Percentiles rank a stretch among this genome's conserved stretches.
Conservation (phyloP, 2,329 filamentous ascomycete species). For the Botryotinia narcissicola region DNA sequence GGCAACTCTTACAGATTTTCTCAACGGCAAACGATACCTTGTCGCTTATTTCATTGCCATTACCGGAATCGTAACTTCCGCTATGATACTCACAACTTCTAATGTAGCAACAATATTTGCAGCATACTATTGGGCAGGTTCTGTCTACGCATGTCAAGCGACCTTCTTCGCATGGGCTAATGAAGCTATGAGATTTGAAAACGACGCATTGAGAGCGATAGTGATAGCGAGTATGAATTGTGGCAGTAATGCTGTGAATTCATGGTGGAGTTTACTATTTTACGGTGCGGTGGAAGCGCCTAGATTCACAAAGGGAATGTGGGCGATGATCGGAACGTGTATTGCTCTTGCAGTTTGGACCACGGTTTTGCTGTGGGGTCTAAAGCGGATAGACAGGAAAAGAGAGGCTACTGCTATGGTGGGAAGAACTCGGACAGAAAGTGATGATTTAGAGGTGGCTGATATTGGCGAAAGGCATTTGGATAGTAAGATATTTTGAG, state of each 20-base stretch:
- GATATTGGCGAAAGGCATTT: background rate
- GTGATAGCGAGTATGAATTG: conserved; percentile 73
- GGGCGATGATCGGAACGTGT: conserved; percentile 66
- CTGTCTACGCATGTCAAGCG: conserved; percentile 70
- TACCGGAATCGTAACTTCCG: conserved; percentile 61
- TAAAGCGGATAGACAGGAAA: conserved; percentile 41
- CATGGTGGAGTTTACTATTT: conserved; percentile 72
- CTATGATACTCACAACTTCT: conserved; percentile 53
- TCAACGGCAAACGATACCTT: conserved; percentile 61
- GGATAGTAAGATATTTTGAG: background rate
- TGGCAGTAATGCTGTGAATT: conserved; percentile 65
- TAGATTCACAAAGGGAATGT: conserved; percentile 58
- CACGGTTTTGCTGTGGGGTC: conserved; percentile 49
- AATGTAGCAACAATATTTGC: conserved; percentile 54
- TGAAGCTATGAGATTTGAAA: conserved; percentile 59
- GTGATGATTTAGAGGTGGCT: background rate
- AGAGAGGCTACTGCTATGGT: background rate
- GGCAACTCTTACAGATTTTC: conserved; percentile 65
- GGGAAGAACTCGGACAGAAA: background rate
- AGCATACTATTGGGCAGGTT: conserved; percentile 68
- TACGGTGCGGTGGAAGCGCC: conserved; percentile 66
- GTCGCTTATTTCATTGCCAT: conserved; percentile 65
- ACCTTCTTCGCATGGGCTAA: conserved; percentile 77
- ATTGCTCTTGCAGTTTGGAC: conserved; percentile 62
- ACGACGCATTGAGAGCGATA: conserved; percentile 61